Percentiles rank a stretch among this genome's conserved stretches.
These are phyloP conservation scores for Aspergillus brasiliensis DNA, from an alignment of 2,329 filamentous ascomycete genomes.

Conservation along the genomic window DNA sequence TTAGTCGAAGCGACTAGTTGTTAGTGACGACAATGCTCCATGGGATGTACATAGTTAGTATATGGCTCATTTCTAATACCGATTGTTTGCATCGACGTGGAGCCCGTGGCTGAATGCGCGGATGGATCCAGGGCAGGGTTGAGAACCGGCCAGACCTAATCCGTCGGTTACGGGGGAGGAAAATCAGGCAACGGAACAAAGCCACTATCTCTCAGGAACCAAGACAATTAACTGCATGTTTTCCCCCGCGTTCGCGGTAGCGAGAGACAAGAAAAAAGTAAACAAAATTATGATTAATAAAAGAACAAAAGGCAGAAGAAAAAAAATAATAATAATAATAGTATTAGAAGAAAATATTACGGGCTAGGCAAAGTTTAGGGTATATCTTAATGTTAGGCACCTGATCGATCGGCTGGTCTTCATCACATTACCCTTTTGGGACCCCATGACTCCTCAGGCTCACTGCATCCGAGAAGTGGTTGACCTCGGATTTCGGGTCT, in stretches of 20 bases:
- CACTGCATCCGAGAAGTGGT: background rate
- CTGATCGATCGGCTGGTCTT: slow-evolving; percentile 9
- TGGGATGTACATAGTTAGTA: background rate
- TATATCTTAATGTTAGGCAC: slow-evolving; percentile 1
- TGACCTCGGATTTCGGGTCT: background rate
- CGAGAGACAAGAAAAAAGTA: background rate
- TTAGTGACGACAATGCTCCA: background rate
- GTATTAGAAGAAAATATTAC: too few relatives aligned
- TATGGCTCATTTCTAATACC: background rate
- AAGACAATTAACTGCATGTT: background rate
- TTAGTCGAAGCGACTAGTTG: slow-evolving; percentile 1
- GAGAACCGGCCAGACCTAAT: background rate
- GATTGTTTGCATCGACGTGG: slow-evolving; percentile 2
- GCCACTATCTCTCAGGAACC: background rate
- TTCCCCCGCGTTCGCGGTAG: background rate
- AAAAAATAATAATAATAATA: background rate
- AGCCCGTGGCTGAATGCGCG: background rate
- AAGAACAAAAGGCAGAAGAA: background rate
- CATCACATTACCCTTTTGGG: slow-evolving; percentile 5
- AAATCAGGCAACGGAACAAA: slow-evolving; percentile 1
- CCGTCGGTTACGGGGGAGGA: background rate
- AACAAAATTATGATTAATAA: background rate
- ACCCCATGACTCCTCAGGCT: background rate
- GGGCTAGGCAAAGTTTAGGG: slow-evolving; percentile 4
- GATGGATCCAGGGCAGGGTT: background rate